These are phyloP conservation scores for Globisporangium splendens DNA, from an alignment of 352 stramenopile genomes.

Conservation along the genomic window DNA sequence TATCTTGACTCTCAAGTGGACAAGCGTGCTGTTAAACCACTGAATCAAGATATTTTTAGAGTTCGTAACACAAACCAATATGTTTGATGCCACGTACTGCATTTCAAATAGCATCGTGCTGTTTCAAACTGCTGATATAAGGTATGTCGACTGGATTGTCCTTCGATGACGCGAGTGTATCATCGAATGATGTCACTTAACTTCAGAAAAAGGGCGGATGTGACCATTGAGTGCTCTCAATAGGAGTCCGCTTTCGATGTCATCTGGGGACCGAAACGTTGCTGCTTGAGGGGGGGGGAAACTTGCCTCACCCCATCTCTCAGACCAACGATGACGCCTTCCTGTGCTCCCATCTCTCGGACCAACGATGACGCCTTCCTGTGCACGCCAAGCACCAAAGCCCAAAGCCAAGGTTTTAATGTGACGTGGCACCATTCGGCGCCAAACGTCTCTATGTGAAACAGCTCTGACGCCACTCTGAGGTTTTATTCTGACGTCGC, in stretches of 20 bases:
- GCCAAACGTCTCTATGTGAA: background rate
- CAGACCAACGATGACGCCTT: background rate
- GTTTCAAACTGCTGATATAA: background rate
- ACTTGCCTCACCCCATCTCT: background rate
- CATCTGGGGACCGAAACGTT: background rate
- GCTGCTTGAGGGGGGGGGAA: background rate
- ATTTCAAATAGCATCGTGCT: background rate
- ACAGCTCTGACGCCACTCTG: background rate
- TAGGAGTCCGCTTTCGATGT: slow-evolving; percentile 12
- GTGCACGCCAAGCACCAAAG: slow-evolving; percentile 6
- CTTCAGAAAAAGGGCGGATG: background rate
- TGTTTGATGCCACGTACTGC: background rate
- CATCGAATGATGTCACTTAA: slow-evolving; percentile 35
- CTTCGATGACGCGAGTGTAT: slow-evolving; percentile 5
- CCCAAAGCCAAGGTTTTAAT: slow-evolving; percentile 4
- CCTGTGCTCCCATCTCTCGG: background rate
- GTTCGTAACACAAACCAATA: background rate
- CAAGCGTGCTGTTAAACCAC: background rate
- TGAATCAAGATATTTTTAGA: background rate
- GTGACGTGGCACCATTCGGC: slow-evolving; percentile 1
- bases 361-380: background rate
- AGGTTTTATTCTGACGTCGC: slow-evolving; percentile 12
- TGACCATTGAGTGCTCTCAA: slow-evolving; percentile 2
- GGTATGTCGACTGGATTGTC: background rate
- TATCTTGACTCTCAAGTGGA: background rate